phyloP scores from a whole-genome alignment of 2,329 filamentous ascomycete species.

The Fusarium xyrophilum region DNA sequence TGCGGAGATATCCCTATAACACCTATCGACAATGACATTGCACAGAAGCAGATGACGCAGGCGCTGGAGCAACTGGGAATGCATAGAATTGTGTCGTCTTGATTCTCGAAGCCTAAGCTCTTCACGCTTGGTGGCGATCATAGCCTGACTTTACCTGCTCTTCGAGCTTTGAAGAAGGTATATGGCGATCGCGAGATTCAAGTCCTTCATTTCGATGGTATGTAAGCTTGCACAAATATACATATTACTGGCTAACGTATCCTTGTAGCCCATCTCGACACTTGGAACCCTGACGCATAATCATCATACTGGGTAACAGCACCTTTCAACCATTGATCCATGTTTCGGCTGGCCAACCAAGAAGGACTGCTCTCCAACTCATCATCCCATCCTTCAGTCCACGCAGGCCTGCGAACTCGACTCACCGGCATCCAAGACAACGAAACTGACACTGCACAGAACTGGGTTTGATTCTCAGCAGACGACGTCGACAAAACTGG shows the following conservation, averaged over 20 bases:
- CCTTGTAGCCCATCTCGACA: slow-evolving; percentile 71
- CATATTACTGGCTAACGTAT: neutral
- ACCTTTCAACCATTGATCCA: slow-evolving; percentile 84
- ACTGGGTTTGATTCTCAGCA: slow-evolving; percentile 78
- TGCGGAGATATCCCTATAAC: slow-evolving; percentile 90
- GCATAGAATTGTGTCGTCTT: slow-evolving; percentile 48
- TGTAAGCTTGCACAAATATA: fast-evolving
- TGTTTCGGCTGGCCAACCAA: slow-evolving; percentile 87
- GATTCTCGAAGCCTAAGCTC: slow-evolving; percentile 61
- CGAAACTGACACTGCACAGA: slow-evolving; percentile 74
- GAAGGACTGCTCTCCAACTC: slow-evolving; percentile 79
- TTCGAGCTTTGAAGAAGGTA: slow-evolving; percentile 68
- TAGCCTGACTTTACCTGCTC: slow-evolving; percentile 72
- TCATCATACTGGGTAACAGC: slow-evolving; percentile 71
- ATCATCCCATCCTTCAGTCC: slow-evolving; percentile 74
- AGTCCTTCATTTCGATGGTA: slow-evolving; percentile 74
- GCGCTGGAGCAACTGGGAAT: slow-evolving; percentile 73
- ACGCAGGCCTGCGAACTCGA: slow-evolving; percentile 82
- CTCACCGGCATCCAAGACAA: slow-evolving; percentile 72
- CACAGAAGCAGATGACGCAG: slow-evolving; percentile 81
- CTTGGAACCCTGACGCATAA: slow-evolving; percentile 84
- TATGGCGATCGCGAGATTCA: slow-evolving; percentile 66
- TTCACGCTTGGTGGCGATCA: slow-evolving; percentile 80
- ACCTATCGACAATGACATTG: slow-evolving; percentile 84
- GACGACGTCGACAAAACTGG: slow-evolving; percentile 90